phyloP scores from a whole-genome alignment of 2,329 filamentous ascomycete species.

The Tolypocladium pustulatum region DNA sequence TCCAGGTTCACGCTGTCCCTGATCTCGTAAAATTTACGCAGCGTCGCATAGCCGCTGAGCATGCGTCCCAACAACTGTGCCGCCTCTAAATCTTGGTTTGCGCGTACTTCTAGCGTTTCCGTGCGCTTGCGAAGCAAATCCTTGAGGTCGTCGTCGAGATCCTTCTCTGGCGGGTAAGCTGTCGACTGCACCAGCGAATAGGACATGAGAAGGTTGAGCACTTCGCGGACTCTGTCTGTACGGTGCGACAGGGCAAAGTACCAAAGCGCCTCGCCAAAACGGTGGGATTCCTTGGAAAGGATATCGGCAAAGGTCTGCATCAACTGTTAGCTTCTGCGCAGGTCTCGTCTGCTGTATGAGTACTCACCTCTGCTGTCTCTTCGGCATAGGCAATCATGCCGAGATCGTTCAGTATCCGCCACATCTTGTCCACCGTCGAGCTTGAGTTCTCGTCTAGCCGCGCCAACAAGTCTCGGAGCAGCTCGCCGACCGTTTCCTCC shows the following conservation, averaged over 20 bases:
- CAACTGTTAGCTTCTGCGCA: slow-evolving; percentile 12
- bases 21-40: slow-evolving; percentile 84
- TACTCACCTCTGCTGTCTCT: slow-evolving; percentile 68
- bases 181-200: slow-evolving; percentile 79
- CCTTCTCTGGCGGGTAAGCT: slow-evolving; percentile 59
- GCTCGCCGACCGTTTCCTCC: slow-evolving; percentile 60
- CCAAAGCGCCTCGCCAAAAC: slow-evolving; percentile 78
- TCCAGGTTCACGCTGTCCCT: slow-evolving; percentile 45
- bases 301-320: slow-evolving; percentile 70
- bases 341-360: background rate
- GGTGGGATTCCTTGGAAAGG: slow-evolving; percentile 59
- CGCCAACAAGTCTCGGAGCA: slow-evolving; percentile 58
- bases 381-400: slow-evolving; percentile 71
- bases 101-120: slow-evolving; percentile 59
- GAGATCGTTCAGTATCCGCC: slow-evolving; percentile 65
- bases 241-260: slow-evolving; percentile 85
- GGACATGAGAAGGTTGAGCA: slow-evolving; percentile 77
- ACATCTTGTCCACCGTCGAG: slow-evolving; percentile 69
- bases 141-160: slow-evolving; percentile 64
- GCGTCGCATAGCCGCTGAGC: slow-evolving; percentile 83
- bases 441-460: slow-evolving; percentile 55
- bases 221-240: slow-evolving; percentile 67
- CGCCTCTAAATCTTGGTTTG: slow-evolving; percentile 66
- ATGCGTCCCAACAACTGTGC: slow-evolving; percentile 75
- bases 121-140: slow-evolving; percentile 63